Base-by-base conservation (phyloP, 495 filamentous ascomycete species). In the Geoglossum glabrum region DNA sequence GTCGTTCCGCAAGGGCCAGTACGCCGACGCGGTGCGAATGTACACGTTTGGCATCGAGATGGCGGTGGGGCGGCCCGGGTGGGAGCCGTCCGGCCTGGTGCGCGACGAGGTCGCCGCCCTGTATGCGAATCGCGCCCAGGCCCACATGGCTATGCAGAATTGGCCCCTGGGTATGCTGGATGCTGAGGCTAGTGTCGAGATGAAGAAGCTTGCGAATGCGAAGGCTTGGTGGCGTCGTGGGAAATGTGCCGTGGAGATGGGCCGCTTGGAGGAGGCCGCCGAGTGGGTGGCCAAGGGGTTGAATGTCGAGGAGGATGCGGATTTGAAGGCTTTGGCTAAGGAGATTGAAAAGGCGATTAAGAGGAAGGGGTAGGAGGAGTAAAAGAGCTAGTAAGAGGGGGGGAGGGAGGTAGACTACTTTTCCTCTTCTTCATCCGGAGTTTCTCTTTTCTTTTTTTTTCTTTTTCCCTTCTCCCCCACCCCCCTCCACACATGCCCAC, bases 161-260 rank as follows among this genome's bases (percentile, higher is more conserved):
- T 98, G 90, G 89, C 72, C 84, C 5, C 87, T 92, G 74, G 92
- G 76, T 3, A 74, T 83, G 25, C 71, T 83, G 3, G 92, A 98
- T 72, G 86, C 86, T n/a, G 82, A 88, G 73, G 72, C 75, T 5
- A 90, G 85, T 64, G 84, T 95, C n/a, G 90, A 95, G 71, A 79
- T 84, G 57, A 95, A 93, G 79, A 74, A 79, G 56, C 73, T 78
- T 46, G 87, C 82, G 30, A 96, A 98, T 70, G 81, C 85, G 7
- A 97, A 96, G 81, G 90, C 83, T 1, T 96, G 89, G 85, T 96
- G 86, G 82, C 72, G 90, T 50, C 72, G 85, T 60, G 89, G 83
- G 9, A 81, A 78, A 72, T 89, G 83, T 69, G 72, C 95, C 66
- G 68, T 81, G 55, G 92, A 98, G 81, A 97, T 96, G 92, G 83